Base-by-base conservation (phyloP, 306 rosid genomes). In the Vigna trinervia region DNA sequence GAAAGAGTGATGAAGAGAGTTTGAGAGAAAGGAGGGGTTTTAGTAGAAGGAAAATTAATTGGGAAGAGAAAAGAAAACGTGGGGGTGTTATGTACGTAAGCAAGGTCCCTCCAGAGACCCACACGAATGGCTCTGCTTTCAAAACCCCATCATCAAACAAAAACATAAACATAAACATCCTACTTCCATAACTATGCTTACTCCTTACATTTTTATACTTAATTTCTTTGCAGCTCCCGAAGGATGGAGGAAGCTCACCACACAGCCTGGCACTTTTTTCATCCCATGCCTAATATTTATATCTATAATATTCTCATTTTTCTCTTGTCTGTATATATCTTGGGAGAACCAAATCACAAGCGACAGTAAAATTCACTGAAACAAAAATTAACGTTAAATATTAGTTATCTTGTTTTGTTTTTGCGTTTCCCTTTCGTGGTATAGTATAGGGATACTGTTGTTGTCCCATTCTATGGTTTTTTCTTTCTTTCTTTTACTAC, bases 61-160 rank as follows among this genome's bases (percentile, higher is more conserved):
- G 50, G 20, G 8, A 23, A 26, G 28, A 20, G 17, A 57, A 57
- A 23, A 59, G 3, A 38, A 17, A 63, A 86, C 79, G 92, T 68
- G 92, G 78, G 72, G 87, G 69, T 26, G 59, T 75, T 66, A 57
- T 65, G 46, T 10, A n/a, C 1, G 15, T 32, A 12, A 45, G 2
- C 5, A 43, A 61, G 80, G 83, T 45, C 73, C 86, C 77, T 5
- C 43, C 26, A 43, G 0, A 69, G 85, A 43, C 85, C 86, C 85
- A 75, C 90, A 84, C 90, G 87, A 82, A 82, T 64, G 90, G 84
- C 81, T 78, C 79, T 57, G 0, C 41, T 70, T 80, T 80, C 74
- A 5, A 79, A 62, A 23, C 53, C 69, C 3, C 32, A 73, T 77
- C 70, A n/a, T 36, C 41, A 36, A 36, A 36, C 38, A 34, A 5